Base-by-base conservation (phyloP, 2,329 filamentous ascomycete species). In the Paradendryphiella salina region DNA sequence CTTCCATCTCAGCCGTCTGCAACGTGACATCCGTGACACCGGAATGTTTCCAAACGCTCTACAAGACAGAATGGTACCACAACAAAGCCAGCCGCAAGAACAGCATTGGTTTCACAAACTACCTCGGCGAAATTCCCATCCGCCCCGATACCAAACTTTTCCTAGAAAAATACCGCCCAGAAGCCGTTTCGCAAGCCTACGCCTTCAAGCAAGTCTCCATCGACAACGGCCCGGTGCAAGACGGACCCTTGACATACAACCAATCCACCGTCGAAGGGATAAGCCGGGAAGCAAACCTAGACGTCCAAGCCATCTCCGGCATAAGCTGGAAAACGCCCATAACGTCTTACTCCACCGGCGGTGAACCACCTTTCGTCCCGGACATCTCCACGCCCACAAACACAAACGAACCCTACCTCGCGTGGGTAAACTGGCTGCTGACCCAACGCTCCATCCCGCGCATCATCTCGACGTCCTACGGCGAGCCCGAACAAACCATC, bases 341-440 rank as follows among this genome's bases (percentile, higher is more conserved):
- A 38, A 77, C 74, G 7, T 82, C 81, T 48, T 88, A 83, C 69
- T 82, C 79, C 41, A 85, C 82, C 1, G 84, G 77, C 17, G 85
- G 85, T 14, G 73, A 70, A 17, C 82, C 77, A 37, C 80, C 79
- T 1, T 81, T 80, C 63, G 71, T 76, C 9, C 77, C 82, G 0
- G 77, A 82, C 33, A 59, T 76, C 10, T 75, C 58, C 64, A 73
- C 73, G 41, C 67, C 77, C 15, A 74, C 57, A 18, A 79, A 85
- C 67, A 79, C 77, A 58, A 89, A 89, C 67, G 87, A 90, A 73
- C 85, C 85, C 0, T 89, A 88, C 69, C 75, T 88, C 1, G 78
- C 78, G 11, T 88, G 82, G 75, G 75, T 88, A 6, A 77, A 82
- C 48, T 82, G 83, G 67, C 67, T 87, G 1, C 77, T 86, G 0